Evolutionary conservation across 352 stramenopile genomes (phyloP).

Genomic region (Pythium sukuiense): DNA sequence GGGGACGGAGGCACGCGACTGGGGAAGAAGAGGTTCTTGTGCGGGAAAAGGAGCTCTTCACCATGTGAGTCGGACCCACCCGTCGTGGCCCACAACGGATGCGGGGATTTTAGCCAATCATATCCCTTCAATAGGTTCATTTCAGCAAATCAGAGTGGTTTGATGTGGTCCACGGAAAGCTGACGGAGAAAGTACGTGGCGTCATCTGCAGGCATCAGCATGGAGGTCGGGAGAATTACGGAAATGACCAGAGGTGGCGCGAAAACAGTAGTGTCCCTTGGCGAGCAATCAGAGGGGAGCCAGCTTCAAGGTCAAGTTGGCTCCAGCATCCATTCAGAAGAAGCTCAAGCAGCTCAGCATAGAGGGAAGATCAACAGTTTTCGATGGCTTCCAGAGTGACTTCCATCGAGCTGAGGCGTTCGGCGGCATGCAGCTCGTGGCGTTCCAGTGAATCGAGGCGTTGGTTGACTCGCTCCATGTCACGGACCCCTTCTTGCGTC

Average conservation of each 20-base stretch:
- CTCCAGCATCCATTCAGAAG: background rate
- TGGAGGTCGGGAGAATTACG: background rate
- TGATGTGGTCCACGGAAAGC: slow-evolving; percentile 5
- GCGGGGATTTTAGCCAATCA: slow-evolving; percentile 8
- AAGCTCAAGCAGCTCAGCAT: no score
- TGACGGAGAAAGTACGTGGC: slow-evolving; percentile 6
- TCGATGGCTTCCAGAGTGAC: background rate
- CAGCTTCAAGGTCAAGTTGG: slow-evolving; percentile 1
- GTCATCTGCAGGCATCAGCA: slow-evolving; percentile 1
- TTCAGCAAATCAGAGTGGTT: background rate
- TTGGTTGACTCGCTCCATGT: background rate
- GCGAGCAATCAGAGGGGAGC: background rate
- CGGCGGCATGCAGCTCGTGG: background rate
- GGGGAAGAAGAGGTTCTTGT: background rate
- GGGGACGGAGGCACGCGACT: background rate
- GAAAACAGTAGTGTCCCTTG: background rate
- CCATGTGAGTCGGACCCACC: background rate
- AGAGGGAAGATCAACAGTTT: no score
- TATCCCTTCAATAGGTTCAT: background rate
- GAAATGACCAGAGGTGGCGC: background rate
- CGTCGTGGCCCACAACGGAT: slow-evolving; percentile 4
- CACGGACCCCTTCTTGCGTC: background rate
- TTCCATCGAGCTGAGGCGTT: background rate
- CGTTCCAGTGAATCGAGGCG: background rate
- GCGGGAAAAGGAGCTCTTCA: slow-evolving; percentile 5